Conservation (phyloP, 352 stramenopile species). For the Phytopythium kandeliae region DNA sequence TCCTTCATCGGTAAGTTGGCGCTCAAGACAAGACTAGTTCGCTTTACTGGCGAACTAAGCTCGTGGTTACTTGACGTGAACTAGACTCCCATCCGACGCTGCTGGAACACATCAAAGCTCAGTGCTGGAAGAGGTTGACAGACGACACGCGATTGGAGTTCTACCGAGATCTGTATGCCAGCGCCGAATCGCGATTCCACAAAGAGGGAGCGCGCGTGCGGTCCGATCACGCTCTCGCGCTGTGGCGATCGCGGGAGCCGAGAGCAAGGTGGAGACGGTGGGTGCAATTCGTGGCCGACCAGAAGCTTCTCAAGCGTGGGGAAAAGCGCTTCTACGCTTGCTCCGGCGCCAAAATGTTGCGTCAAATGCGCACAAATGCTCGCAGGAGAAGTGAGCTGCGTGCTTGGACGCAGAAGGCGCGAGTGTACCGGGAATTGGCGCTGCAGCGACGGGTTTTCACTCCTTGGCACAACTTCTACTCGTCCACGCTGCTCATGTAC, state of each 20-base stretch:
- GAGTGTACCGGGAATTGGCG: slow-evolving; percentile 11
- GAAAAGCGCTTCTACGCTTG: slow-evolving; percentile 21
- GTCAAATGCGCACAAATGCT: slow-evolving; percentile 15
- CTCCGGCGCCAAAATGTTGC: slow-evolving; percentile 19
- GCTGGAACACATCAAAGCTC: slow-evolving; percentile 18
- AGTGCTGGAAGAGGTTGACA: slow-evolving; percentile 48
- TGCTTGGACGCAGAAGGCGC: slow-evolving; percentile 11
- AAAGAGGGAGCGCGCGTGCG: slow-evolving; percentile 26
- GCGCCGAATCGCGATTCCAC: slow-evolving; percentile 29
- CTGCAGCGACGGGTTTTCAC: slow-evolving; percentile 27
- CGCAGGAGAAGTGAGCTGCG: slow-evolving; percentile 20
- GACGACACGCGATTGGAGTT: slow-evolving; percentile 54
- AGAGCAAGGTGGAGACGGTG: slow-evolving; percentile 33
- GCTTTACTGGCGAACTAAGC: slow-evolving; percentile 8
- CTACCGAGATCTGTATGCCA: slow-evolving; percentile 39
- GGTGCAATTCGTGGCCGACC: slow-evolving; percentile 33
- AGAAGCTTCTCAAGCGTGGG: slow-evolving; percentile 21
- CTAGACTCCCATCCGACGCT: slow-evolving; percentile 18
- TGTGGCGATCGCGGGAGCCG: slow-evolving; percentile 47
- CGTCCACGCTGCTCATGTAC: slow-evolving; percentile 43
- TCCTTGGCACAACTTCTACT: slow-evolving; percentile 32
- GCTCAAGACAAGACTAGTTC: neutral
- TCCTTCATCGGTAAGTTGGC: slow-evolving; percentile 1
- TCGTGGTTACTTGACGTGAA: neutral
- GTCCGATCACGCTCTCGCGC: slow-evolving; percentile 23